Evolutionary conservation across 495 filamentous ascomycete genomes (phyloP), one percentile per base, ranked within the genome.

Genomic region (Bombardia bombarda): DNA sequence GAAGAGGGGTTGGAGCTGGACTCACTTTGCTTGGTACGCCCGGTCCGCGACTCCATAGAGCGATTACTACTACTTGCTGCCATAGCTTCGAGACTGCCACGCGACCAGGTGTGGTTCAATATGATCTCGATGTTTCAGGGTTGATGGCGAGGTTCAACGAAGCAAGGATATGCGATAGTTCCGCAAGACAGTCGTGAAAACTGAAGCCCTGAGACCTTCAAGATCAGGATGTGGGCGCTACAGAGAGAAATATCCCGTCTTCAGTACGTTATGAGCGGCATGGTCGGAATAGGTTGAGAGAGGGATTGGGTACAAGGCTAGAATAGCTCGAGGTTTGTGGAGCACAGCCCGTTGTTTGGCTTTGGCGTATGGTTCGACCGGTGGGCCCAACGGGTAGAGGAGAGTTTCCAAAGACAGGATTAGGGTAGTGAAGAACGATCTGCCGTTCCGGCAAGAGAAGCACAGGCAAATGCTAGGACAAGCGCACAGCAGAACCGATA

Each of bases 1-100:
- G n/a, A n/a, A n/a, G n/a, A n/a, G n/a, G n/a, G n/a, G n/a, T n/a
- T n/a, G n/a, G n/a, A 10, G 16, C 22, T 3, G 18, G 46, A 85
- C 84, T 83, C 71, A 89, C 84, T 75, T 69, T 89, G 84, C 56
- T 86, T 87, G 56, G 68, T 79, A 54, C 84, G 75, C 50, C 84
- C 84, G 43, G 77, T 78, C 42, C 84, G 83, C 52, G 82, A 79
- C 73, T 87, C 79, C 82, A 88, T 88, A 24, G 80, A 70, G 41
- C 81, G 81, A 64, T 62, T 73, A 55, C 72, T 57, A 31, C 53
- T 46, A 37, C 48, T 56, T 45, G 78, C 71, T 69, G 79, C 76
- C 70, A 72, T 70, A 34, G 60, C 45, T 42, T 25, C 38, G 24
- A 31, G 4, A 7, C n/a, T n/a, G n/a, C n/a, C n/a, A n/a, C n/a